Conservation (phyloP, 257 asterid species). For the Solanum appendiculatum region DNA sequence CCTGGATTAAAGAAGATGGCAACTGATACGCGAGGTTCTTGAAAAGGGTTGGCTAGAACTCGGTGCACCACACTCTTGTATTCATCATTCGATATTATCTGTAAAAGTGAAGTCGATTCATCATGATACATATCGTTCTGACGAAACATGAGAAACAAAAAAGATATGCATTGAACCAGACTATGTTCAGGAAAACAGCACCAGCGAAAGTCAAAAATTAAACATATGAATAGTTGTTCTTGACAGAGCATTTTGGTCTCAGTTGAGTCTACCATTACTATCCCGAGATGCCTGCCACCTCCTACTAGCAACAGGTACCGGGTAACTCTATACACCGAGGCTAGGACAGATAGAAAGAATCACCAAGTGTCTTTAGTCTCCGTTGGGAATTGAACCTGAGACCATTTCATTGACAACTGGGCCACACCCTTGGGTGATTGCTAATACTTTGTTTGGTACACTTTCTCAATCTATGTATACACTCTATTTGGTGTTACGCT, state of each 20-base stretch:
- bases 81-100: constrained; percentile 39
- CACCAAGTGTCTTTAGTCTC: neutral
- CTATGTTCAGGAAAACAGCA: neutral
- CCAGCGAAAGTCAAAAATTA: neutral
- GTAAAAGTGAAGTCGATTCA: neutral
- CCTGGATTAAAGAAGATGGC: constrained; percentile 34
- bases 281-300: neutral
- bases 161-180: neutral
- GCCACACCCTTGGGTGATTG: neutral
- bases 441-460: neutral
- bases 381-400: neutral
- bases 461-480: too few species aligned
- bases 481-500: neutral
- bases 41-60: constrained; percentile 25
- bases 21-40: constrained; percentile 25
- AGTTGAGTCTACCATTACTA: neutral
- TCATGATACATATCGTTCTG: neutral
- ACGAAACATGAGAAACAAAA: neutral
- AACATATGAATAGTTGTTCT: neutral
- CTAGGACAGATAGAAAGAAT: neutral
- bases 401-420: neutral
- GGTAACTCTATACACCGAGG: neutral
- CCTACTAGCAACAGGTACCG: neutral
- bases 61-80: constrained; percentile 38
- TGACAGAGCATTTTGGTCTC: neutral